Evolutionary conservation across 306 rosid genomes (phyloP), one percentile per base, ranked within the genome.

Genomic region (Vigna mungo): DNA sequence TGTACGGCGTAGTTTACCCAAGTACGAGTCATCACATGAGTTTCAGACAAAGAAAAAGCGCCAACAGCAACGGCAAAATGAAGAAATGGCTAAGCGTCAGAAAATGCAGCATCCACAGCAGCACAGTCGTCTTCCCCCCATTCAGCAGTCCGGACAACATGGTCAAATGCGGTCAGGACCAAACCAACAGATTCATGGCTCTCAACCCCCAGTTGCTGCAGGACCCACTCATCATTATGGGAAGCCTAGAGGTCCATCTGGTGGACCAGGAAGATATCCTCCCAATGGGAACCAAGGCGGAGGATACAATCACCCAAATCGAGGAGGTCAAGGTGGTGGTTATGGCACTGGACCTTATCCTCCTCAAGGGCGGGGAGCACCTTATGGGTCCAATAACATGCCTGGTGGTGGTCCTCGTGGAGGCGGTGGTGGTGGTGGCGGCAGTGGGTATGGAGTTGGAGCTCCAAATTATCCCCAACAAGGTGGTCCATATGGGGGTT

Each of bases 1-100:
- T 85, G 18, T 34, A 51, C 78, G 49, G 27, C 49, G 68, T 61
- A 90, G 95, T 79, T 85, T 90, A 54, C 94, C 94, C 65, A 90
- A 84, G 79, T 90, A 87, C 62, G 94, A 88, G 81, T 88, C 92
- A 23, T 90, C 94, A 1, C 94, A 90, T 2, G 92, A 90, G 82
- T 90, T 87, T 83, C 90, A 90, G 73, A 90, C 92, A 81, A 90
- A 90, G 89, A 88, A 86, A 79, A 90, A 85, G 81, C 83, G 86
- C 48, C 95, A 88, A 84, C 90, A 90, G 77, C 95, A 85, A 74
- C 86, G 89, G 51, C 89, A 86, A 83, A 69, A 83, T 32, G 95
- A 88, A 85, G 92, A 88, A 78, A 69, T 61, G 68, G 85, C 87
- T 2, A 90, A 90, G 86, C 86, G 90, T 46, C 89, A 80, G 76